A percentile compares a stretch with the other conserved stretches of the same genome.
Conservation (phyloP, 192 early-diverging fungal species). For the Podila clonocystis region DNA sequence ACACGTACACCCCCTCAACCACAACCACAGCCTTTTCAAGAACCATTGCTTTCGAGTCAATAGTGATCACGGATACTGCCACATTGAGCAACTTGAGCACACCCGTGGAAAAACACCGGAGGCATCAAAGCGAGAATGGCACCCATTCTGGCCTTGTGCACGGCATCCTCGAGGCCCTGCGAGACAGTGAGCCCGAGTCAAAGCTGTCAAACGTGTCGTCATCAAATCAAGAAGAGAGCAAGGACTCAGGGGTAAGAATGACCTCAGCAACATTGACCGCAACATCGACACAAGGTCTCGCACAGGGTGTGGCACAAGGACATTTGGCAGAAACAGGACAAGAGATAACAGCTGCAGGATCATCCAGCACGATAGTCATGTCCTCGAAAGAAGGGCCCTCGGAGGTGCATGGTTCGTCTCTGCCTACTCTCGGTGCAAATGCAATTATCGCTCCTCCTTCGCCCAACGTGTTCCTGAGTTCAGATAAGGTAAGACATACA, state of each 20-base stretch:
- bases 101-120: conserved; percentile 10
- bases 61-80: not conserved
- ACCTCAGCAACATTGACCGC: not conserved
- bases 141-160: conserved; percentile 9
- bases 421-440: no score
- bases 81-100: not conserved
- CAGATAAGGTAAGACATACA: no score
- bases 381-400: no score
- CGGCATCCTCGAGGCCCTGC: conserved; percentile 27
- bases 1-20: not conserved
- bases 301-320: no score
- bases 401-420: no score
- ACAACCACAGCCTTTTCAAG: conserved; percentile 8
- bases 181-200: conserved; percentile 20
- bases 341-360: no score
- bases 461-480: no score
- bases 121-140: conserved; percentile 30
- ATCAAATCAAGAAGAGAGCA: not conserved
- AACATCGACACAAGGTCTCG: not conserved
- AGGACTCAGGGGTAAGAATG: not conserved
- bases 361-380: no score
- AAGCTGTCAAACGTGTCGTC: not conserved
- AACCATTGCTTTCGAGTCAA: not conserved
- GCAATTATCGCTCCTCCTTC: no score
- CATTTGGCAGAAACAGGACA: no score